These are phyloP conservation scores for Cyamopsis tetragonoloba DNA, from an alignment of 306 rosid species.

Conservation along the genomic window DNA sequence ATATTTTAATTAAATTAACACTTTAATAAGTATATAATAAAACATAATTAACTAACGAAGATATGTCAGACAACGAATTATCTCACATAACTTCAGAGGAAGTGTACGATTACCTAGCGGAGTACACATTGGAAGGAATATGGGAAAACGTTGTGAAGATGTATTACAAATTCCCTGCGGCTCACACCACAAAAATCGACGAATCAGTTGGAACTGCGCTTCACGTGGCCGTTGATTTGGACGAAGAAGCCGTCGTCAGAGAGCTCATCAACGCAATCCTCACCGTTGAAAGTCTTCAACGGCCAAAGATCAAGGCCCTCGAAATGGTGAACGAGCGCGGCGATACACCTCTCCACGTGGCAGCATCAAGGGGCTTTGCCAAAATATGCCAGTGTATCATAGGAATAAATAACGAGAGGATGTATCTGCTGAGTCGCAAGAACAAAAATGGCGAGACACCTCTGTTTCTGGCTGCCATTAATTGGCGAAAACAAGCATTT, in stretches of 20 bases:
- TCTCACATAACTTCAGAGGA: not conserved
- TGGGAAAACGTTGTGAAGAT: not conserved
- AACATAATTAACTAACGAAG: too few species aligned
- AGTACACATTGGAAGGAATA: conserved; percentile 22
- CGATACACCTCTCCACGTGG: conserved; percentile 24
- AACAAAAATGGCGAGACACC: conserved; percentile 19
- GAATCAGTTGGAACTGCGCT: not conserved
- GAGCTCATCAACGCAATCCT: conserved; percentile 1
- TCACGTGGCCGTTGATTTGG: conserved; percentile 11
- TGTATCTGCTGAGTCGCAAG: not conserved
- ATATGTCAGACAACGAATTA: too few species aligned
- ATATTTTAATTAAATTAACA: too few species aligned
- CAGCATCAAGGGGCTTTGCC: conserved; percentile 20
- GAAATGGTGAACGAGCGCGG: not conserved
- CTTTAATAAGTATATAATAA: too few species aligned
- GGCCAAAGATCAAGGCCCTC: not conserved
- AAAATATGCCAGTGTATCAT: not conserved
- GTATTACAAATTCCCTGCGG: not conserved
- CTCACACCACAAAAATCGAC: not conserved
- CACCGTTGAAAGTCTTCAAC: too few species aligned
- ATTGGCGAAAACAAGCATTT: conserved; percentile 13
- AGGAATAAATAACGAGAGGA: not conserved
- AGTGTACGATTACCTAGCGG: not conserved
- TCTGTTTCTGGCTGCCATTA: conserved; percentile 24
- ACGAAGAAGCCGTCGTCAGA: not conserved